phyloP scores from a whole-genome alignment of 257 asterid genomes.

The Craterostigma plantagineum region DNA sequence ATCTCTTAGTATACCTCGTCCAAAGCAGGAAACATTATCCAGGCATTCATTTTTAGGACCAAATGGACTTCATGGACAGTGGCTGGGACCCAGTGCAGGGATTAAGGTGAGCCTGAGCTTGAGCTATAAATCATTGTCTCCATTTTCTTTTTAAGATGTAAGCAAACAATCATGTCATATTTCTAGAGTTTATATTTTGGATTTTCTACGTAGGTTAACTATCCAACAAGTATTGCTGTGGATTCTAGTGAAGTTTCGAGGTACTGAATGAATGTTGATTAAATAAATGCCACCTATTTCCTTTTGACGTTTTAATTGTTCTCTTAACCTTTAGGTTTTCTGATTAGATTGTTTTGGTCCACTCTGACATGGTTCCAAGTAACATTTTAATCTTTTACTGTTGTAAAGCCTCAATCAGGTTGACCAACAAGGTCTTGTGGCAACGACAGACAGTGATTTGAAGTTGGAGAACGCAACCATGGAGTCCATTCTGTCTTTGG shows the following conservation, averaged over 20 bases:
- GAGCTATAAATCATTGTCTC: slow-evolving; percentile 7
- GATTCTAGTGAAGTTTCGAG: too few relatives aligned
- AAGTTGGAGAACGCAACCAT: slow-evolving; percentile 32
- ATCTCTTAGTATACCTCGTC: slow-evolving; percentile 56
- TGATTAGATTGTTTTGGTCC: slow-evolving; percentile 20
- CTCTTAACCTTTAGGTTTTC: slow-evolving; percentile 18
- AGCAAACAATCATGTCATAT: neutral
- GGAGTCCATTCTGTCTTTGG: slow-evolving; percentile 72
- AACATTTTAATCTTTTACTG: slow-evolving; percentile 27
- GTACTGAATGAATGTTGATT: too few relatives aligned
- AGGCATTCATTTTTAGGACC: slow-evolving; percentile 84
- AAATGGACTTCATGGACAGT: slow-evolving; percentile 75
- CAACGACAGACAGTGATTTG: slow-evolving; percentile 16
- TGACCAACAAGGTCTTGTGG: slow-evolving; percentile 25
- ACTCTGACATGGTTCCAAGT: slow-evolving; percentile 5
- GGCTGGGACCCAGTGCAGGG: slow-evolving; percentile 57
- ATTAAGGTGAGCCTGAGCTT: slow-evolving; percentile 34
- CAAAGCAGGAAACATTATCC: slow-evolving; percentile 82
- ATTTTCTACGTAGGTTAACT: slow-evolving; percentile 36
- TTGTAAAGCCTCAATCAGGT: slow-evolving; percentile 46
- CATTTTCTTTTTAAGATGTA: neutral
- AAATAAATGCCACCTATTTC: too few relatives aligned
- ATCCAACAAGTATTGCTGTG: slow-evolving; percentile 20
- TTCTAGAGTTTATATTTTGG: neutral
- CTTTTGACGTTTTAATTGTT: too few relatives aligned